A percentile compares a stretch with the other conserved stretches of the same genome.
These are phyloP conservation scores for Piper betle DNA, from an alignment of 164 flowering plant genomes.

Conservation along the genomic window DNA sequence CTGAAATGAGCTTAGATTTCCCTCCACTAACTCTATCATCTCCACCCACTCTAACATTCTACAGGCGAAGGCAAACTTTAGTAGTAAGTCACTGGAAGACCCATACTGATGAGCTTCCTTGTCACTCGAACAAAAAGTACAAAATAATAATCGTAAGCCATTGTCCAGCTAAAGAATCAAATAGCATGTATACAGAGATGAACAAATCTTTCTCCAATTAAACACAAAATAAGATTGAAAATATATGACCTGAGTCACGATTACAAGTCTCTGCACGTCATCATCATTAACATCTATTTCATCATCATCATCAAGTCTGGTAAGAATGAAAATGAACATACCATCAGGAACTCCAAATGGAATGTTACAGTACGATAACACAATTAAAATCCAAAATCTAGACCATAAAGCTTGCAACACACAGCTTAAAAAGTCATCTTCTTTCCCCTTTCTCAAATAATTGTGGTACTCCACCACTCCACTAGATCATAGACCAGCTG, in stretches of 20 bases:
- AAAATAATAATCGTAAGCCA: no score
- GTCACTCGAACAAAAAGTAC: background rate
- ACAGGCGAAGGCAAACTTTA: conserved; percentile 11
- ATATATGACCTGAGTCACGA: conserved; percentile 75
- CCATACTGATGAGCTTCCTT: background rate
- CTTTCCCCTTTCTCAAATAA: no score
- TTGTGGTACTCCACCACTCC: no score
- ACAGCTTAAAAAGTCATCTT: no score
- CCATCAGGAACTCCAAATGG: background rate
- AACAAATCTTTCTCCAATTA: no score
- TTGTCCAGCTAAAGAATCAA: no score
- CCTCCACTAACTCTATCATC: conserved; percentile 23
- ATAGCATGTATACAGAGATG: no score
- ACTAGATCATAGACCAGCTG: no score
- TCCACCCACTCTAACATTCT: conserved; percentile 35
- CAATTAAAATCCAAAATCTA: background rate
- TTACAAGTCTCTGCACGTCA: conserved; percentile 77
- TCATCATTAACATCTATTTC: conserved; percentile 54
- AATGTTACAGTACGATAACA: background rate
- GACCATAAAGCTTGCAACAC: no score
- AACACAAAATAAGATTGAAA: background rate
- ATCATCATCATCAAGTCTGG: conserved; percentile 74
- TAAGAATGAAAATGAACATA: background rate
- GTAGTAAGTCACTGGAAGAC: background rate
- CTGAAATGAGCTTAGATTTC: conserved; percentile 43